Evolutionary conservation across 345 rosid genomes (phyloP).

Genomic region (Turnera subulata): DNA sequence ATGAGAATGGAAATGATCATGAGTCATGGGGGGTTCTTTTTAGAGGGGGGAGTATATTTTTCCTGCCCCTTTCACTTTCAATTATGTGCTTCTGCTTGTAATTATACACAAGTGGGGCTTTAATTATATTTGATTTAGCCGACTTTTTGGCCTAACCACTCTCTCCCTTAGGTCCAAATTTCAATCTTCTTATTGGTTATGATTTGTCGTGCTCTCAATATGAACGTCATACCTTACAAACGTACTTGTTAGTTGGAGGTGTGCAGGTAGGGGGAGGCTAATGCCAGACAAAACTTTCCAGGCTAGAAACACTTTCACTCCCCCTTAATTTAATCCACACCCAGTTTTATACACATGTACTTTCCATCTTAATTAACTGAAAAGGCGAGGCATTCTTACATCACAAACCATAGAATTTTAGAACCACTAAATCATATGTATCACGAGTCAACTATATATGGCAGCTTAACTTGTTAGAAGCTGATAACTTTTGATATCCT

Average conservation of each 20-base stretch:
- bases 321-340: background rate
- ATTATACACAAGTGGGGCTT: conserved; percentile 46
- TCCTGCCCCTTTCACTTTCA: conserved; percentile 24
- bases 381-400: background rate
- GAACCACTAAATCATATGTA: background rate
- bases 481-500: background rate
- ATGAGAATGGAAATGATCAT: conserved; percentile 31
- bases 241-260: background rate
- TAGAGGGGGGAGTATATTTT: conserved; percentile 1
- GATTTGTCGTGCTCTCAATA: conserved; percentile 12
- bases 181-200: conserved; percentile 13
- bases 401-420: background rate
- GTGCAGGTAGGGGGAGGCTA: background rate
- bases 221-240: conserved; percentile 7
- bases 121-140: conserved; percentile 27
- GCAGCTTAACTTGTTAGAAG: background rate
- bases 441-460: background rate
- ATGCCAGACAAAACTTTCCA: conserved; percentile 18
- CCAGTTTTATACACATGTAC: background rate
- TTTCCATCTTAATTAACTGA: background rate
- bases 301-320: background rate
- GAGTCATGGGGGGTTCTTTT: conserved; percentile 7
- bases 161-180: conserved; percentile 17
- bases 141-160: conserved; percentile 30
- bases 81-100: conserved; percentile 33